A percentile compares a stretch with the other conserved stretches of the same genome.
Conservation (phyloP, 495 filamentous ascomycete species). For the Tuber melanosporum region DNA sequence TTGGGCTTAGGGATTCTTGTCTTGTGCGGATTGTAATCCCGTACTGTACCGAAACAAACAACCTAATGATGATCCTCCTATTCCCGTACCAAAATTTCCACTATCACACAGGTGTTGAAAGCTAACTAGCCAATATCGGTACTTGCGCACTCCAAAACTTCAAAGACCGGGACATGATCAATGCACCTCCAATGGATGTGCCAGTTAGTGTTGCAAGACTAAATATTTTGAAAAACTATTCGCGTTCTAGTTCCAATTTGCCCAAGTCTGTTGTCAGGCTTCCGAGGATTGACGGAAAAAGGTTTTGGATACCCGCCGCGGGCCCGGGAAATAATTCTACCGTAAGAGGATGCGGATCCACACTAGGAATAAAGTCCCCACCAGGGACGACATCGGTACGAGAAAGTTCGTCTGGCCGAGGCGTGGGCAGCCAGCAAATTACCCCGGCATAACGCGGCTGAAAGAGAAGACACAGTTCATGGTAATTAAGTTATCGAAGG, state of each 20-base stretch:
- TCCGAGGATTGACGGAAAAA: conserved; percentile 57
- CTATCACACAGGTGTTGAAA: too few species aligned
- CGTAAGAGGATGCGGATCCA: conserved; percentile 57
- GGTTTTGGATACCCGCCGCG: conserved; percentile 61
- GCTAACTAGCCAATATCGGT: too few species aligned
- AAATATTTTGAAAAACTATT: conserved; percentile 69
- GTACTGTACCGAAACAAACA: too few species aligned
- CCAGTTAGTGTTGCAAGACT: conserved; percentile 62
- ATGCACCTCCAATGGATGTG: conserved; percentile 61
- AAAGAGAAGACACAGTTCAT: conserved; percentile 64
- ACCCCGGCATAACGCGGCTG: conserved; percentile 59
- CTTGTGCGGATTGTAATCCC: too few species aligned
- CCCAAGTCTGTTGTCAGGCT: conserved; percentile 59
- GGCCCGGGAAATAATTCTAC: conserved; percentile 56
- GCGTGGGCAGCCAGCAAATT: conserved; percentile 54
- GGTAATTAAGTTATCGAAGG: conserved; percentile 62
- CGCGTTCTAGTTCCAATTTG: conserved; percentile 66
- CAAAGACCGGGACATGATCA: conserved; percentile 49
- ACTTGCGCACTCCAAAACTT: conserved; percentile 55
- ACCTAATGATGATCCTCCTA: too few species aligned
- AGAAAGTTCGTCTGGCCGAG: conserved; percentile 60
- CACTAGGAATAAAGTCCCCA: conserved; percentile 52
- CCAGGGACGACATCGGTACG: conserved; percentile 51
- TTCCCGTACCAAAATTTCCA: too few species aligned
- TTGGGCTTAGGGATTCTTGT: too few species aligned